Percentiles rank a stretch among this genome's conserved stretches.
phyloP scores from a whole-genome alignment of 2,329 filamentous ascomycete species.

The Cytospora mali region DNA sequence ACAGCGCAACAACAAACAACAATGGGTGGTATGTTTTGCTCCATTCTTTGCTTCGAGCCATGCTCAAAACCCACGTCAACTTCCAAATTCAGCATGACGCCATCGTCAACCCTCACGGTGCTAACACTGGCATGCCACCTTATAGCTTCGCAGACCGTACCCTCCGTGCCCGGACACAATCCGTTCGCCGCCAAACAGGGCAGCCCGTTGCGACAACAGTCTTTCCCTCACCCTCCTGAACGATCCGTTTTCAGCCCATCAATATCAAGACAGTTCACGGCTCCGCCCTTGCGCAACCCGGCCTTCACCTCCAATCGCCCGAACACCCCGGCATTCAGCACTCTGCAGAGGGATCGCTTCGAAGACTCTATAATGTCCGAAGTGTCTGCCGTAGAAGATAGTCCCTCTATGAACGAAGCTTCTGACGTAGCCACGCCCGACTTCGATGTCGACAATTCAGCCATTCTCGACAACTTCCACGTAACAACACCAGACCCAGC shows the following conservation, averaged over 20 bases:
- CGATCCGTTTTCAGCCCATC: conserved; percentile 52
- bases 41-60: no score
- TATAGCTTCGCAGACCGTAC: conserved; percentile 1
- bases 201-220: conserved; percentile 42
- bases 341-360: conserved; percentile 57
- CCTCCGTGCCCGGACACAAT: conserved; percentile 30
- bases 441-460: conserved; percentile 48
- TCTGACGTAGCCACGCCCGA: conserved; percentile 51
- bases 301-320: conserved; percentile 46
- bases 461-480: conserved; percentile 25
- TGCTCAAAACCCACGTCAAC: no score
- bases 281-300: conserved; percentile 62
- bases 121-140: not conserved
- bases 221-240: conserved; percentile 41
- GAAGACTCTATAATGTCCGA: conserved; percentile 59
- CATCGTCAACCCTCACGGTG: not conserved
- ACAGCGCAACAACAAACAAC: not conserved
- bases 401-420: conserved; percentile 59
- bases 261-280: conserved; percentile 45
- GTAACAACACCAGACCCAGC: conserved; percentile 37
- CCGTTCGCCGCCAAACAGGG: conserved; percentile 40
- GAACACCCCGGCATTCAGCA: conserved; percentile 43
- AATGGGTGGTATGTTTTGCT: conserved; percentile 29
- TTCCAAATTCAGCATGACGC: not conserved
- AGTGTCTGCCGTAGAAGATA: conserved; percentile 60